Conservation (phyloP, 805 yeast genomes). For the Nakazawaea laoshanensis region DNA sequence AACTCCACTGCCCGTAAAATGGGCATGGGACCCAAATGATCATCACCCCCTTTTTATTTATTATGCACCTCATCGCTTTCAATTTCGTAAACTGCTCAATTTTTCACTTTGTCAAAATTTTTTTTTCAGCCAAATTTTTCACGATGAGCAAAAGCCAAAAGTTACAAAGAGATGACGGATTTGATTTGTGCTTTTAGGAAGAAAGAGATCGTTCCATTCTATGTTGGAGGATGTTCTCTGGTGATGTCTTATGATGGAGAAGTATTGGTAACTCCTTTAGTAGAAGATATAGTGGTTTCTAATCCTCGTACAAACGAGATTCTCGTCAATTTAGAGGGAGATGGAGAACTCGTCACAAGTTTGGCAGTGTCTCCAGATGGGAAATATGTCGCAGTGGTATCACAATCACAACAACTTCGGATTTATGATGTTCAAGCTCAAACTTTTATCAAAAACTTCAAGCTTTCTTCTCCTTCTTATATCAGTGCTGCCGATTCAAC, state of each 20-base stretch:
- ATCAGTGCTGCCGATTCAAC: slow-evolving; percentile 72
- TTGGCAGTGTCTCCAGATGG: slow-evolving; percentile 75
- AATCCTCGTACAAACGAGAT: slow-evolving; percentile 50
- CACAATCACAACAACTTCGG: slow-evolving; percentile 77
- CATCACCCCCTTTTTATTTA: too few relatives aligned
- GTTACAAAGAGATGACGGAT: slow-evolving; percentile 1
- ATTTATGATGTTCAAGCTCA: slow-evolving; percentile 42
- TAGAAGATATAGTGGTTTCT: slow-evolving; percentile 70
- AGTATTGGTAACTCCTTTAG: slow-evolving; percentile 68
- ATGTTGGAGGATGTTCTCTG: slow-evolving; percentile 77
- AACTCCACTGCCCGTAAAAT: slow-evolving; percentile 35
- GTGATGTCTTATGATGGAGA: slow-evolving; percentile 54
- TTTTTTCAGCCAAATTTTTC: too few relatives aligned
- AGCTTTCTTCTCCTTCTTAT: slow-evolving; percentile 73
- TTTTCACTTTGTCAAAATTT: too few relatives aligned
- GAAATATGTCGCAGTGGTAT: slow-evolving; percentile 54
- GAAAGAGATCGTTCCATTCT: slow-evolving; percentile 66
- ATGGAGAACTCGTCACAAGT: slow-evolving; percentile 73
- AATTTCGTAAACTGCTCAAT: too few relatives aligned
- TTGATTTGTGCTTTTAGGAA: slow-evolving; percentile 34
- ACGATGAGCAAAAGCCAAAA: too few relatives aligned
- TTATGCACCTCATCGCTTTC: too few relatives aligned
- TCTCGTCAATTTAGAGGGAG: slow-evolving; percentile 66
- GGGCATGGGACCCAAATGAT: too few relatives aligned
- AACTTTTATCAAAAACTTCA: slow-evolving; percentile 40